Percentiles rank a stretch among this genome's conserved stretches.
Conservation (phyloP, 2,329 filamentous ascomycete genomes). For the Exophiala aquamarina region DNA sequence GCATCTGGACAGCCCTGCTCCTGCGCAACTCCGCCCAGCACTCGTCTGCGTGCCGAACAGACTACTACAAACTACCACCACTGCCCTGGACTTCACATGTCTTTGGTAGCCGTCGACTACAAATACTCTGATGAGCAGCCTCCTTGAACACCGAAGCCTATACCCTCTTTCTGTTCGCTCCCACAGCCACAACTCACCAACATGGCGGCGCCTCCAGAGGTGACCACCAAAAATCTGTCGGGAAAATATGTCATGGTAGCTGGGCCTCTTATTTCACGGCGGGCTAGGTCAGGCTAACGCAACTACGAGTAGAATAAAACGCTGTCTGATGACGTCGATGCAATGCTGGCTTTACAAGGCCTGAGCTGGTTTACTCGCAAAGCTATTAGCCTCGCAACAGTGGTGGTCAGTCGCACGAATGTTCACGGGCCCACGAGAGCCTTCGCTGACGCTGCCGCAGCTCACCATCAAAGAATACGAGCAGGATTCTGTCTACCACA, state of each 20-base stretch:
- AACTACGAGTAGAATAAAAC: conserved; percentile 63
- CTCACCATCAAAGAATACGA: conserved; percentile 43
- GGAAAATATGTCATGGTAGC: conserved; percentile 70
- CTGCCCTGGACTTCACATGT: too few species aligned
- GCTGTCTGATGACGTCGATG: conserved; percentile 68
- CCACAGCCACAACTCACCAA: conserved; percentile 24
- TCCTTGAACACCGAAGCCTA: too few species aligned
- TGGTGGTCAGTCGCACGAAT: conserved; percentile 38
- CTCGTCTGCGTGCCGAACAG: too few species aligned
- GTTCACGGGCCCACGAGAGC: background rate
- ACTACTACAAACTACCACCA: too few species aligned
- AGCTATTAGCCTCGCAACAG: conserved; percentile 65
- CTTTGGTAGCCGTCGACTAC: too few species aligned
- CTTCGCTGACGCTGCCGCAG: conserved; percentile 7
- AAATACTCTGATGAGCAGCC: too few species aligned
- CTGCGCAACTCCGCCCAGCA: too few species aligned
- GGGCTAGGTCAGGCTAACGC: conserved; percentile 4
- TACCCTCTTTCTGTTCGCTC: background rate
- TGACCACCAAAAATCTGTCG: conserved; percentile 66
- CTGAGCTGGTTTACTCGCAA: conserved; percentile 72
- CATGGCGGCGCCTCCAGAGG: conserved; percentile 71
- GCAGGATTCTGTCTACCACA: conserved; percentile 53
- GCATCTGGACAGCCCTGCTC: too few species aligned
- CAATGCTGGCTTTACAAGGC: conserved; percentile 66
- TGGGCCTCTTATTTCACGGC: background rate